Percentiles rank a stretch among this genome's conserved stretches.
Conservation (phyloP, 768 basidiomycete species). For the Trametes gibbosa region DNA sequence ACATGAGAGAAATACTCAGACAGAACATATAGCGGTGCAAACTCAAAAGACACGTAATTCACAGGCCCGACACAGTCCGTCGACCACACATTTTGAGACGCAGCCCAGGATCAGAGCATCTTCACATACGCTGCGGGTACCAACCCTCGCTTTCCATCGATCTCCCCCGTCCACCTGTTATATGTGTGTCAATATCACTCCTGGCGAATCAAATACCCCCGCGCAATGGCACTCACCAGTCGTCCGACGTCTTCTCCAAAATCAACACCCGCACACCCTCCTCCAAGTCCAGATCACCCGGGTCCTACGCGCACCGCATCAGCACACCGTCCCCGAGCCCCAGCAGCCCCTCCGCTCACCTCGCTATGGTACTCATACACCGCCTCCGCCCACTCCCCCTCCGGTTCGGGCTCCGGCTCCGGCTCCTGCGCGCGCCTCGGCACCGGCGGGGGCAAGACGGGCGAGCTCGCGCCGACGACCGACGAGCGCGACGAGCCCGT, state of each 20-base stretch:
- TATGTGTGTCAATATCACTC: too few relatives aligned
- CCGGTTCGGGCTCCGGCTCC: constrained; percentile 32
- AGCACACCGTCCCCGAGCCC: neutral
- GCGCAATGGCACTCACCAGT: constrained; percentile 75
- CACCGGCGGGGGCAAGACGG: constrained; percentile 22
- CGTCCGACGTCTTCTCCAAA: constrained; percentile 64
- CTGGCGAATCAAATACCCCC: too few relatives aligned
- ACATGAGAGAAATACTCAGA: neutral
- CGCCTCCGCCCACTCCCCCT: constrained; percentile 76
- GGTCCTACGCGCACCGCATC: constrained; percentile 44
- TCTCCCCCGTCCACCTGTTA: constrained; percentile 32
- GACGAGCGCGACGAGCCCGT: constrained; percentile 9
- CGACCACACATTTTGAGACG: neutral
- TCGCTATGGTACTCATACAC: constrained; percentile 71
- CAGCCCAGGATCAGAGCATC: constrained; percentile 12
- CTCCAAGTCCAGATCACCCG: constrained; percentile 61
- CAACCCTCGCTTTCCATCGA: constrained; percentile 27
- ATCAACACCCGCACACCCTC: constrained; percentile 60
- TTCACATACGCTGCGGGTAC: constrained; percentile 32
- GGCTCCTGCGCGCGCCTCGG: constrained; percentile 35
- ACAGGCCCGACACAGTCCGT: neutral
- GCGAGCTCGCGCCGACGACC: constrained; percentile 7
- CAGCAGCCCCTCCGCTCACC: constrained; percentile 35
- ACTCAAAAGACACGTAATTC: neutral
- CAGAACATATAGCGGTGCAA: neutral